phyloP scores from a whole-genome alignment of 148 eudicot genomes.

The Simmondsia chinensis region DNA sequence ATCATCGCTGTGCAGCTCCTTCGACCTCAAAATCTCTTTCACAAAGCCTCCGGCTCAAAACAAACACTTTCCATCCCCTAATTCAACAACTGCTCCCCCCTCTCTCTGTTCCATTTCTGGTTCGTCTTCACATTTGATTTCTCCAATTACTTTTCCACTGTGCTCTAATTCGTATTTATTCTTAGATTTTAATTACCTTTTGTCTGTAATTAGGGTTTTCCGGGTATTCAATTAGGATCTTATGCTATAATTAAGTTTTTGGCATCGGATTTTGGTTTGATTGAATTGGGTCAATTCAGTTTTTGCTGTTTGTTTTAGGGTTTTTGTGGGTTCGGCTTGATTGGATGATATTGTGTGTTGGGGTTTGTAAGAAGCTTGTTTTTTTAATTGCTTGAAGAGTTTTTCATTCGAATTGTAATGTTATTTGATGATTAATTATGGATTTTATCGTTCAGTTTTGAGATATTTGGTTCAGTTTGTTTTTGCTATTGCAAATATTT shows the following conservation, averaged over 20 bases:
- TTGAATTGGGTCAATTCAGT: not conserved
- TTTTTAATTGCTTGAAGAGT: too few species aligned
- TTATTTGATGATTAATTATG: too few species aligned
- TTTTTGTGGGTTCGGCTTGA: not conserved
- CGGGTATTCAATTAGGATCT: slow-evolving; percentile 7
- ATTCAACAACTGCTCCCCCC: slow-evolving; percentile 12
- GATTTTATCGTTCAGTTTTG: too few species aligned
- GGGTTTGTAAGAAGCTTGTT: not conserved
- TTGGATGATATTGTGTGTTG: not conserved
- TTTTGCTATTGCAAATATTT: too few species aligned
- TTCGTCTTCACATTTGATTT: slow-evolving; percentile 17
- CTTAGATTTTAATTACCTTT: not conserved
- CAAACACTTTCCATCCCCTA: slow-evolving; percentile 6
- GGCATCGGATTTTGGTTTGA: slow-evolving; percentile 15
- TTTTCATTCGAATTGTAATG: too few species aligned
- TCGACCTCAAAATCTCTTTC: slow-evolving; percentile 26
- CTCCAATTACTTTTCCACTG: not conserved
- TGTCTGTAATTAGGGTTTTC: slow-evolving; percentile 31
- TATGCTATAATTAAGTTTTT: not conserved
- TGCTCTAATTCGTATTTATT: slow-evolving; percentile 1
- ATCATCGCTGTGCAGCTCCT: slow-evolving; percentile 15
- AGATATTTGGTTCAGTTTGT: too few species aligned
- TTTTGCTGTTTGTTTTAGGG: not conserved
- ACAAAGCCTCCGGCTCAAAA: slow-evolving; percentile 4
- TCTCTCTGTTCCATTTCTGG: slow-evolving; percentile 26